A percentile compares a stretch with the other conserved stretches of the same genome.
Evolutionary conservation across 2,329 filamentous ascomycete genomes (phyloP).

Genomic region (Sodiomyces alkalinus): DNA sequence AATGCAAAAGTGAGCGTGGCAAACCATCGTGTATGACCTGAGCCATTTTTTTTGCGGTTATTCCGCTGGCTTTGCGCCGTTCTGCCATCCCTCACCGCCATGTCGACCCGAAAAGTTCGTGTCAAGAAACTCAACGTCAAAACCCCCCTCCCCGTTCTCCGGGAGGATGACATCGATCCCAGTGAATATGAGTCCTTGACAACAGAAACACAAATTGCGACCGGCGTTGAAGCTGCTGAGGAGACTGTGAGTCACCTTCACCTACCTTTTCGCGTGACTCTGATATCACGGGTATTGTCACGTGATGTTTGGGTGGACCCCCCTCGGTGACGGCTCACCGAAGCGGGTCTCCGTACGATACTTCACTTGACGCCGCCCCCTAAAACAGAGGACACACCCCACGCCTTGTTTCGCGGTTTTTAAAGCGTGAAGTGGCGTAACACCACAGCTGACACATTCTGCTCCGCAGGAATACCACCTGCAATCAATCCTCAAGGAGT

Average conservation of each 20-base stretch:
- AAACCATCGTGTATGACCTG: slow-evolving; percentile 44
- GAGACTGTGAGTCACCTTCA: slow-evolving; percentile 66
- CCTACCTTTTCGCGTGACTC: slow-evolving; percentile 13
- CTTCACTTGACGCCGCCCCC: slow-evolving; percentile 4
- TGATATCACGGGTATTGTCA: slow-evolving; percentile 33
- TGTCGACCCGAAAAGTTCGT: slow-evolving; percentile 55
- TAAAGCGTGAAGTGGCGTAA: too few species aligned
- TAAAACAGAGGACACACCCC: too few species aligned
- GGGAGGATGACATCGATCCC: slow-evolving; percentile 81
- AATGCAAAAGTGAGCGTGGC: slow-evolving; percentile 32
- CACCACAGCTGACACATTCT: too few species aligned
- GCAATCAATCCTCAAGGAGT: slow-evolving; percentile 57
- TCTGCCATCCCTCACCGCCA: slow-evolving; percentile 26
- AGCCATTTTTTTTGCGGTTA: slow-evolving; percentile 49
- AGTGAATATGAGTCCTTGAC: slow-evolving; percentile 75
- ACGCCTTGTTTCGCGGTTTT: too few species aligned
- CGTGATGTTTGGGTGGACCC: slow-evolving; percentile 21
- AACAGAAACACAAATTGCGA: slow-evolving; percentile 75
- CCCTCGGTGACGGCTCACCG: slow-evolving; percentile 3
- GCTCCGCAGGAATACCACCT: slow-evolving; percentile 67
- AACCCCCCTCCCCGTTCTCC: slow-evolving; percentile 71
- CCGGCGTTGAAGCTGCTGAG: slow-evolving; percentile 91
- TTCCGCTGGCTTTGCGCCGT: slow-evolving; percentile 33
- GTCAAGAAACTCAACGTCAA: slow-evolving; percentile 89
- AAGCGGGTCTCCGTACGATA: too few species aligned